Evolutionary conservation across 305 asterid species (phyloP).

Genomic region (Solanum hybrid): DNA sequence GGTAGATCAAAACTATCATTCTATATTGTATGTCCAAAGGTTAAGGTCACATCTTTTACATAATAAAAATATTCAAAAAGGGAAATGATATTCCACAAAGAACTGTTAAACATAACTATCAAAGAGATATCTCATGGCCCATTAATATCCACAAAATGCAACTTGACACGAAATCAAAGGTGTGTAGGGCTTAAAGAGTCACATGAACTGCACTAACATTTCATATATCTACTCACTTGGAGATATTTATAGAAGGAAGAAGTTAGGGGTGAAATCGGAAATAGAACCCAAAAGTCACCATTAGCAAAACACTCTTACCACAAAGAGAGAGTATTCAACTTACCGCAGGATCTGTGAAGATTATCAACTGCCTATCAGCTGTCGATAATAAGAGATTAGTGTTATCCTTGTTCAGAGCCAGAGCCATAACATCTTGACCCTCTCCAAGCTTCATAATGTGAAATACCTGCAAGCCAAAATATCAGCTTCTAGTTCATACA

Average conservation of each 20-base stretch:
- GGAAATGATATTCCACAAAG: neutral
- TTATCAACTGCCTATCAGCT: conserved; percentile 68
- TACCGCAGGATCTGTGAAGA: conserved; percentile 92
- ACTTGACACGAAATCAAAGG: neutral
- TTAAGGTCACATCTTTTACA: neutral
- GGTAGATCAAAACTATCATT: neutral
- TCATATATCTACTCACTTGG: neutral
- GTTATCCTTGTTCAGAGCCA: conserved; percentile 74
- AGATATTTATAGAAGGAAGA: neutral
- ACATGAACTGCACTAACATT: neutral
- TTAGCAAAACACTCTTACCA: conserved; percentile 5
- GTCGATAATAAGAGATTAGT: conserved; percentile 91
- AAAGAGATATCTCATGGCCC: neutral
- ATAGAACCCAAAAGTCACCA: neutral
- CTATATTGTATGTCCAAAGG: neutral
- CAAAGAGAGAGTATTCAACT: conserved; percentile 27
- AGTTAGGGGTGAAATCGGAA: neutral
- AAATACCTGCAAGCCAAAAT: conserved; percentile 42
- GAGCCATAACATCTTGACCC: conserved; percentile 68
- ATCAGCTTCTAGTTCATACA: conserved; percentile 4
- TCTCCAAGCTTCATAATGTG: conserved; percentile 58
- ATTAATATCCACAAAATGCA: neutral
- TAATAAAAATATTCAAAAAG: neutral
- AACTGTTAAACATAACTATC: neutral
- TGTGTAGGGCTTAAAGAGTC: neutral